Evolutionary conservation across 257 asterid species (phyloP).

Genomic region (Scutellaria baicalensis): DNA sequence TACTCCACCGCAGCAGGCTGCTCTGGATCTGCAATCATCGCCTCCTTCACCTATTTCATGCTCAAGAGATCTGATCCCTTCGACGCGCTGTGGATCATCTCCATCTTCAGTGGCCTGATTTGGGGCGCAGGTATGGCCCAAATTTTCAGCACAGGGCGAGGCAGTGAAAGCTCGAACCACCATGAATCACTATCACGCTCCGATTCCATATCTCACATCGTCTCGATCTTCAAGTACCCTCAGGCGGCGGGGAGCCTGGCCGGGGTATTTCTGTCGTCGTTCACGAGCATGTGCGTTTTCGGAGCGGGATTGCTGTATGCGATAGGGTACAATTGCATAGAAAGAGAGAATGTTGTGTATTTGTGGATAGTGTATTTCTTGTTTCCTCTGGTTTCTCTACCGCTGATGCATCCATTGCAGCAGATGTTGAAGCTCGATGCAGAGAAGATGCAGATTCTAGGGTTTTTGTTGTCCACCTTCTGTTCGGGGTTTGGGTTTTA

Average conservation of each 20-base stretch:
- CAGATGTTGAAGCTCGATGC: conserved; percentile 58
- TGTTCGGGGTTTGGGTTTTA: conserved; percentile 80
- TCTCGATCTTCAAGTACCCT: conserved; percentile 66
- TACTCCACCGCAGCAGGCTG: conserved; percentile 74
- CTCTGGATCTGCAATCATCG: conserved; percentile 63
- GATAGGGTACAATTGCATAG: conserved; percentile 48
- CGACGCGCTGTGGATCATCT: conserved; percentile 80
- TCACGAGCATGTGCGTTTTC: conserved; percentile 67
- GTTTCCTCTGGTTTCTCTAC: conserved; percentile 73
- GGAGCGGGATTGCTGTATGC: conserved; percentile 63
- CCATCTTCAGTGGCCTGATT: conserved; percentile 76
- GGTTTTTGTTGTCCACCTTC: conserved; percentile 51
- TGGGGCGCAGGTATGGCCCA: conserved; percentile 72
- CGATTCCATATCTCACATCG: conserved; percentile 30
- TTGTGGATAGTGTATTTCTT: conserved; percentile 64
- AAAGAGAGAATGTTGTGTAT: conserved; percentile 31
- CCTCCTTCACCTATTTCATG: conserved; percentile 68
- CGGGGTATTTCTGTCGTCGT: conserved; percentile 72
- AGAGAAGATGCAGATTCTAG: conserved; percentile 87
- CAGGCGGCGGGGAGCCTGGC: conserved; percentile 79
- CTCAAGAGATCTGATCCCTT: conserved; percentile 52
- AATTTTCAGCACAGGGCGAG: conserved; percentile 39
- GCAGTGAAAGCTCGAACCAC: neutral
- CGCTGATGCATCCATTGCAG: conserved; percentile 59
- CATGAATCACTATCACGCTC: conserved; percentile 7